Base-by-base conservation (phyloP, 116 monocot genomes). In the Dioscorea cayenensis region DNA sequence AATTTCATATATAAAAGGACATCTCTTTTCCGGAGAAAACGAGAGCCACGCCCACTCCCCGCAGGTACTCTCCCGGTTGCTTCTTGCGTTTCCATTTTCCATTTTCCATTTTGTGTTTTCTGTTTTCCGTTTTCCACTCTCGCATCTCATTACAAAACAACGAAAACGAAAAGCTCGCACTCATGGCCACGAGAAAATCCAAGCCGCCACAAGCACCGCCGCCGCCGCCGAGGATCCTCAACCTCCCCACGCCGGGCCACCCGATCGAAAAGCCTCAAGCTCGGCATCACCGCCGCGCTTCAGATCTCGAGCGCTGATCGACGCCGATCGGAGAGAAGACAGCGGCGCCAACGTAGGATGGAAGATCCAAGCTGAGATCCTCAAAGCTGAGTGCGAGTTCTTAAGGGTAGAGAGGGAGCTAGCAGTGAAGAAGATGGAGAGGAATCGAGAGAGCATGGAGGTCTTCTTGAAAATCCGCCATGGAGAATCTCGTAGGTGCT, bases 331-430 rank as follows among this genome's bases (percentile, higher is more conserved):
- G 58, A 5, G 23, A 17, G 75, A 10, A 22, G 70, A 68, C 43
- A 61, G 60, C 20, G 70, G 74, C 5, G 67, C 49, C 20, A 84
- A 82, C 67, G 92, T 84, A 63, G 74, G 72, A 64, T 92, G 92
- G 84, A 66, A 74, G 65, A 35, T 86, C n/a, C 80, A 87, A 69
- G 89, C 78, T 20, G 89, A 90, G 79, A 72, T 81, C 25, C 87
- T 94, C 52, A 77, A 90, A 8, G 81, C 80, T 6, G 90, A 94
- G 74, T 90, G 94, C 77, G 77, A 80, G 60, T 79, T 82, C 72
- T 51, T 94, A 35, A 60, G 83, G 67, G 76, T 79, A 81, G 90
- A 94, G 72, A 52, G 83, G n/a, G 85, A 80, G 36, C 73, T 82
- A n/a, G 84, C 92, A 49, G 51, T 77, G 19, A 72, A 77, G 66